These are phyloP conservation scores for Amanita fuliginea DNA, from an alignment of 768 basidiomycete genomes.

Conservation along the genomic window DNA sequence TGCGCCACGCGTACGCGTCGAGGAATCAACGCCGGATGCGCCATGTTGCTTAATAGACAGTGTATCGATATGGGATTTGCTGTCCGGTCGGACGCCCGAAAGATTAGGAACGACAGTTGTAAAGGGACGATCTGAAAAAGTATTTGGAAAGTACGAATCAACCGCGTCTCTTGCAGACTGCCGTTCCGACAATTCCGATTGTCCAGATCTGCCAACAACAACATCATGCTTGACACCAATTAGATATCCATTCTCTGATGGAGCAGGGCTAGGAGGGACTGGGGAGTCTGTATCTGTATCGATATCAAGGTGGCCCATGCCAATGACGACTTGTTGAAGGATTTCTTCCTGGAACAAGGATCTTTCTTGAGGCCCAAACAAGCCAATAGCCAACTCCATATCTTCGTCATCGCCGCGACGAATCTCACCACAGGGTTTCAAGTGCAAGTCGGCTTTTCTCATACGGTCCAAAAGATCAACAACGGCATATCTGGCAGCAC, in stretches of 20 bases:
- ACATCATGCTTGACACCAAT: not conserved
- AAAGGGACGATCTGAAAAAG: conserved; percentile 7
- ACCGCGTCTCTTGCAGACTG: conserved; percentile 12
- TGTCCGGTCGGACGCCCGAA: not conserved
- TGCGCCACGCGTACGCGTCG: not conserved
- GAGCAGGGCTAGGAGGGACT: not conserved
- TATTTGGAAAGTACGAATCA: conserved; percentile 46
- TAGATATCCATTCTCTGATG: not conserved
- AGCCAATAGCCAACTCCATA: conserved; percentile 21
- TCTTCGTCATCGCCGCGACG: conserved; percentile 20
- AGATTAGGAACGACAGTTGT: not conserved
- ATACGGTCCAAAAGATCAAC: conserved; percentile 71
- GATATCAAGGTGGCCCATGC: conserved; percentile 65
- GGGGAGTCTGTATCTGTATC: conserved; percentile 16
- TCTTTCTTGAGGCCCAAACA: conserved; percentile 47
- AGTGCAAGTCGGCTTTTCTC: conserved; percentile 38
- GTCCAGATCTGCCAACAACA: not conserved
- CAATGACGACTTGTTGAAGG: conserved; percentile 78
- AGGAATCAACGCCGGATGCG: not conserved
- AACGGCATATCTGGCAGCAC: conserved; percentile 61
- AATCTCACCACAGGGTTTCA: conserved; percentile 6
- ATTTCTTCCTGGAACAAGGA: conserved; percentile 71
- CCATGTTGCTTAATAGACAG: not conserved
- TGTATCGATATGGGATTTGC: not conserved
- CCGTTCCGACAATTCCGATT: not conserved